Evolutionary conservation across 768 basidiomycete species (phyloP).

Genomic region (Fibroporia radiculosa): DNA sequence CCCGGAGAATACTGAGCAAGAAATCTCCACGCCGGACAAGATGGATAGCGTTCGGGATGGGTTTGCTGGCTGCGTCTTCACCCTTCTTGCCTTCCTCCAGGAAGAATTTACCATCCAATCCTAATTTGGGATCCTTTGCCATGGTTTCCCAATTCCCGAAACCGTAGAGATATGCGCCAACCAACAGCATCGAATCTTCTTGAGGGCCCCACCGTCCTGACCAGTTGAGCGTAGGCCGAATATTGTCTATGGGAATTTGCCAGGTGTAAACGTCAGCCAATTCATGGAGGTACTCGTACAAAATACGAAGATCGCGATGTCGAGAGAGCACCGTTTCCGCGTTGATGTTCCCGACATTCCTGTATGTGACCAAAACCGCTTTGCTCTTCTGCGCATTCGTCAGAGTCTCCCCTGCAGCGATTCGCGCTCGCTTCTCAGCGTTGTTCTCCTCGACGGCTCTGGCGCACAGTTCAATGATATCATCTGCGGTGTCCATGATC

Average conservation of each 20-base stretch:
- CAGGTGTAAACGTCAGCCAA: conserved; percentile 76
- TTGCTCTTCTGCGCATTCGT: conserved; percentile 95
- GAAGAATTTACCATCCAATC: conserved; percentile 91
- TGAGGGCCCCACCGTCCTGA: conserved; percentile 89
- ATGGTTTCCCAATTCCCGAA: conserved; percentile 98
- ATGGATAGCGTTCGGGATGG: conserved; percentile 96
- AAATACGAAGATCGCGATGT: conserved; percentile 79
- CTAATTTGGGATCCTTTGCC: conserved; percentile 78
- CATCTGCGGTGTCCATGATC: conserved; percentile 87
- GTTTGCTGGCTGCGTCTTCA: conserved; percentile 74
- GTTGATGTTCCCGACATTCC: conserved; percentile 89
- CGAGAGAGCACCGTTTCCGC: conserved; percentile 94
- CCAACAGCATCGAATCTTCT: conserved; percentile 91
- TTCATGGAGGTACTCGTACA: conserved; percentile 70
- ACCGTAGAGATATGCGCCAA: conserved; percentile 89
- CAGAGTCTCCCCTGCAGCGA: conserved; percentile 80
- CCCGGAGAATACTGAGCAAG: conserved; percentile 72
- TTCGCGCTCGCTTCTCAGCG: conserved; percentile 65
- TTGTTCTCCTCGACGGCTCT: conserved; percentile 81
- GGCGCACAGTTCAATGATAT: conserved; percentile 81
- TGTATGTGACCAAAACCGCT: conserved; percentile 87
- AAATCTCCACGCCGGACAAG: conserved; percentile 96
- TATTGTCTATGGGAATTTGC: conserved; percentile 85
- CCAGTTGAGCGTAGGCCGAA: conserved; percentile 94
- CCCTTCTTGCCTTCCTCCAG: conserved; percentile 96